Percentiles rank a stretch among this genome's conserved stretches.
Evolutionary conservation across 306 rosid genomes (phyloP).

Genomic region (Quercus dentata): DNA sequence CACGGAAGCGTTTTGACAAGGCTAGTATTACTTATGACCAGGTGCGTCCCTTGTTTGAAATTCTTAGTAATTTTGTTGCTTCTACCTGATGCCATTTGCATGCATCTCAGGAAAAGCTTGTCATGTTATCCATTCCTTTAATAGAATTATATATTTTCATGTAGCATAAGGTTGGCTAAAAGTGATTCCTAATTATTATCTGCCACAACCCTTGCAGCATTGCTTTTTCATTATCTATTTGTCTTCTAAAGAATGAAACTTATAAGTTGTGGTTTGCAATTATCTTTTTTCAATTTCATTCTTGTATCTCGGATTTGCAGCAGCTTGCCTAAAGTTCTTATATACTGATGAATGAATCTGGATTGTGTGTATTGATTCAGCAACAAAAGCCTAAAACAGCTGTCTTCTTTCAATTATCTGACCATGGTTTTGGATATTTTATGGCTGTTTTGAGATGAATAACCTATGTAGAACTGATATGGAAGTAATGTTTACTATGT

Average conservation of each 20-base stretch:
- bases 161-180: neutral
- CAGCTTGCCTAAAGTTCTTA: neutral
- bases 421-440: neutral
- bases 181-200: neutral
- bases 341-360: neutral
- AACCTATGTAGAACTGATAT: neutral
- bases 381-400: neutral
- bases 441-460: neutral
- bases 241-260: neutral
- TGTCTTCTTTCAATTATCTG: slow-evolving; percentile 5
- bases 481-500: neutral
- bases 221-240: neutral
- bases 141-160: slow-evolving; percentile 8
- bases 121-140: slow-evolving; percentile 11
- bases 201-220: neutral
- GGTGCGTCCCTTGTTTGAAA: slow-evolving; percentile 44
- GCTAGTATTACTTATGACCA: slow-evolving; percentile 97
- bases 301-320: slow-evolving; percentile 10
- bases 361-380: neutral
- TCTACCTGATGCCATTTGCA: slow-evolving; percentile 3
- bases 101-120: slow-evolving; percentile 3
- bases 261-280: neutral
- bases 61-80: slow-evolving; percentile 13
- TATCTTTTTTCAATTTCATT: neutral
- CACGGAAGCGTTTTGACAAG: slow-evolving; percentile 96